Evolutionary conservation across 306 rosid genomes (phyloP).

Genomic region (Vigna angularis): DNA sequence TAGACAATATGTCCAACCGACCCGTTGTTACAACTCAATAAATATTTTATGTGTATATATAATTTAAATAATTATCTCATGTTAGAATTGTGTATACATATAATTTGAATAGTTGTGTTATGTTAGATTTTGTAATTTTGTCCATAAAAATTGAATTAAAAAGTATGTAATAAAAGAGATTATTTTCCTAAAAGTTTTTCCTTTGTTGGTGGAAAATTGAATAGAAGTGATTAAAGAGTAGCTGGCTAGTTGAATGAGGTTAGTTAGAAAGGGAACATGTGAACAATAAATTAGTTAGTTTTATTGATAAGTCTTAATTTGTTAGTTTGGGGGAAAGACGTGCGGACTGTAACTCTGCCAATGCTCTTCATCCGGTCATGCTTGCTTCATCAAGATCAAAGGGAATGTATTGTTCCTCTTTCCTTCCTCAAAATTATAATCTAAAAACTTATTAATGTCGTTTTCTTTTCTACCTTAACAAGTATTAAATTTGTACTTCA

Average conservation of each 20-base stretch:
- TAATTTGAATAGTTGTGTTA: too few relatives aligned
- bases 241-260: slow-evolving; percentile 50
- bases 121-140: too few relatives aligned
- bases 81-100: too few relatives aligned
- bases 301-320: slow-evolving; percentile 16
- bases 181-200: background rate
- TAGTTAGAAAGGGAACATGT: slow-evolving; percentile 39
- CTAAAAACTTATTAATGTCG: too few relatives aligned
- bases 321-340: slow-evolving; percentile 54
- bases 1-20: too few relatives aligned
- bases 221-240: slow-evolving; percentile 32
- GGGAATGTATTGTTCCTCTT: slow-evolving; percentile 24
- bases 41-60: too few relatives aligned
- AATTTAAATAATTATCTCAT: too few relatives aligned
- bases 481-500: too few relatives aligned
- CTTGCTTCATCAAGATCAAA: slow-evolving; percentile 12
- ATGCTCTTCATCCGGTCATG: slow-evolving; percentile 46
- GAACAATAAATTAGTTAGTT: slow-evolving; percentile 43
- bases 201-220: slow-evolving; percentile 47
- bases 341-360: slow-evolving; percentile 53
- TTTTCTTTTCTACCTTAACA: too few relatives aligned
- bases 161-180: too few relatives aligned
- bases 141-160: too few relatives aligned
- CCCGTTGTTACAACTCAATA: too few relatives aligned
- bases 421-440: background rate